A percentile compares a stretch with the other conserved stretches of the same genome.
Evolutionary conservation across 2,329 filamentous ascomycete genomes (phyloP).

Genomic region (Claviceps maximensis): DNA sequence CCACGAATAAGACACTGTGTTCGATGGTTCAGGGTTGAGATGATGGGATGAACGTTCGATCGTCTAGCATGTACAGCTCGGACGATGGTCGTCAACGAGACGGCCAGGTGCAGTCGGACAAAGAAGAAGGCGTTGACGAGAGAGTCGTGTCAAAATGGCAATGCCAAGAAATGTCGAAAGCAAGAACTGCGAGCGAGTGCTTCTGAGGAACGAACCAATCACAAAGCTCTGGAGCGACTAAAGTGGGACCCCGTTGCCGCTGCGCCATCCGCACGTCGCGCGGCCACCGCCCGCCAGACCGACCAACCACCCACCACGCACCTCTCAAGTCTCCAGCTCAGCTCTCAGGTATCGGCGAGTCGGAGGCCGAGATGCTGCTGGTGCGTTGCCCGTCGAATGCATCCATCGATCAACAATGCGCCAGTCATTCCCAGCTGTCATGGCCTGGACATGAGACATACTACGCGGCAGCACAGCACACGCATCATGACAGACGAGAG

Average conservation of each 20-base stretch:
- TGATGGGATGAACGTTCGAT: not conserved
- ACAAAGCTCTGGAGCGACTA: not conserved
- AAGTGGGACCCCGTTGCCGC: not conserved
- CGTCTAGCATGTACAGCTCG: not conserved
- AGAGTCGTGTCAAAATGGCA: not conserved
- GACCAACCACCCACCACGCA: not conserved
- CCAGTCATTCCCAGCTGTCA: not conserved
- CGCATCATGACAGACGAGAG: slow-evolving; percentile 1
- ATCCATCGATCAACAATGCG: not conserved
- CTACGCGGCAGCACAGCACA: not conserved
- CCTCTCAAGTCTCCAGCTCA: too few relatives aligned
- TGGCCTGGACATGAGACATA: not conserved
- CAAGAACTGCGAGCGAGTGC: not conserved
- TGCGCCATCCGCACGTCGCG: not conserved
- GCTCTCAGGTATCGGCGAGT: not conserved
- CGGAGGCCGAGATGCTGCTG: not conserved
- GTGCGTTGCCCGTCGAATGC: not conserved
- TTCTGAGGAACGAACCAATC: not conserved
- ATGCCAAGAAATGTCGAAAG: not conserved
- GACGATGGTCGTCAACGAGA: not conserved
- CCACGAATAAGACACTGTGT: not conserved
- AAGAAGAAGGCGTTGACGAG: not conserved
- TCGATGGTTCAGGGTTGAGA: not conserved
- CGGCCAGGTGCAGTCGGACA: not conserved
- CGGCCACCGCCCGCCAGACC: too few relatives aligned